A percentile compares a stretch with the other conserved stretches of the same genome.
Conservation (phyloP, 2,329 filamentous ascomycete species). For the Metarhizium sp. region DNA sequence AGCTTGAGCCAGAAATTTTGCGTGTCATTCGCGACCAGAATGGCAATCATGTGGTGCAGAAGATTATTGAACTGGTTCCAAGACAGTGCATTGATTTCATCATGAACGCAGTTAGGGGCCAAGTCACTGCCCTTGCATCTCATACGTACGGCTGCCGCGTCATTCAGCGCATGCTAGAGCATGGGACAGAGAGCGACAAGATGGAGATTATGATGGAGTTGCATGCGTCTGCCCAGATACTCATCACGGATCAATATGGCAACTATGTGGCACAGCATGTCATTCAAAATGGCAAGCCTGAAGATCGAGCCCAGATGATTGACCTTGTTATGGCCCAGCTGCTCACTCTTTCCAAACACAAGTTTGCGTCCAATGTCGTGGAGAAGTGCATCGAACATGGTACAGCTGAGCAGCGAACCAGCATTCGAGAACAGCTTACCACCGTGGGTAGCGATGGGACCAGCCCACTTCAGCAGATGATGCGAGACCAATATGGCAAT, state of each 20-base stretch:
- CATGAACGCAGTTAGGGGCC: conserved; percentile 67
- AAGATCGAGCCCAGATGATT: conserved; percentile 67
- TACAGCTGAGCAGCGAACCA: conserved; percentile 55
- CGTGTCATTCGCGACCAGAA: conserved; percentile 78
- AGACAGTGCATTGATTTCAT: conserved; percentile 76
- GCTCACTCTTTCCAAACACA: conserved; percentile 77
- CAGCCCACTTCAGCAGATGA: conserved; percentile 63
- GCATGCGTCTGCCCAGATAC: conserved; percentile 56
- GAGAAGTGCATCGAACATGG: conserved; percentile 81
- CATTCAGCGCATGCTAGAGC: conserved; percentile 83
- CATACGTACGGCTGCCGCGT: conserved; percentile 88
- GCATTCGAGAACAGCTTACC: conserved; percentile 57
- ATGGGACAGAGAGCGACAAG: conserved; percentile 64
- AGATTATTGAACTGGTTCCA: conserved; percentile 75
- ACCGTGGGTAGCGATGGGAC: conserved; percentile 53
- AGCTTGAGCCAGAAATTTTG: conserved; percentile 68
- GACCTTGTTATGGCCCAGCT: conserved; percentile 62
- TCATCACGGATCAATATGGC: conserved; percentile 82
- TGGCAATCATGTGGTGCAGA: conserved; percentile 95
- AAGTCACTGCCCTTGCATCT: conserved; percentile 63
- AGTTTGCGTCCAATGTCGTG: conserved; percentile 94
- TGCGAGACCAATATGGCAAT: conserved; percentile 89
- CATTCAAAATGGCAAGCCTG: conserved; percentile 64
- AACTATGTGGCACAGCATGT: conserved; percentile 97
- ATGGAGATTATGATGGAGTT: conserved; percentile 68